phyloP scores from a whole-genome alignment of 2,329 filamentous ascomycete species.

The Grosmannia serpens region DNA sequence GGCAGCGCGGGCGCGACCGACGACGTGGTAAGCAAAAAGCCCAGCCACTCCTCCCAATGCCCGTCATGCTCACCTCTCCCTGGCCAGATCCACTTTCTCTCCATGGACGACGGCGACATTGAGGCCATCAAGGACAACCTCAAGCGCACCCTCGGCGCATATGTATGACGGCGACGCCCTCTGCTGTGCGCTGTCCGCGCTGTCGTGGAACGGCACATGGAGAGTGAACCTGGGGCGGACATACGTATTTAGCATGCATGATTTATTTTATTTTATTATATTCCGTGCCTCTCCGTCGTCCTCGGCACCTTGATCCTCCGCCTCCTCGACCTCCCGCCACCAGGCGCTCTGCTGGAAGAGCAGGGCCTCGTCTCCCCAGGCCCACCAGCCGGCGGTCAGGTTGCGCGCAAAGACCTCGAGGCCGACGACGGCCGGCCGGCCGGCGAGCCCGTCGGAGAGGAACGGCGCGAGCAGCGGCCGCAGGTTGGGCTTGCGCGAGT shows the following conservation, averaged over 20 bases:
- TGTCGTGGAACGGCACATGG: background rate
- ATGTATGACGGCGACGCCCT: background rate
- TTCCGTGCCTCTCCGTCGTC: background rate
- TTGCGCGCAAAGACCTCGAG: slow-evolving; percentile 71
- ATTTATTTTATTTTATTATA: background rate
- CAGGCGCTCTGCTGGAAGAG: slow-evolving; percentile 46
- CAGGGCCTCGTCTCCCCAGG: slow-evolving; percentile 64
- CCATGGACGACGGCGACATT: slow-evolving; percentile 48
- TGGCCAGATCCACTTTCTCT: slow-evolving; percentile 52
- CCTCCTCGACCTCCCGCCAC: slow-evolving; percentile 4
- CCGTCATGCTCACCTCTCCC: background rate
- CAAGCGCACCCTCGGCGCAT: slow-evolving; percentile 33
- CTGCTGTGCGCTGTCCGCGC: too few species aligned
- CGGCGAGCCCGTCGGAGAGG: slow-evolving; percentile 14
- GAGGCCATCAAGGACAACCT: slow-evolving; percentile 48
- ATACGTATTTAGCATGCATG: background rate
- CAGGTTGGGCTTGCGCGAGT: slow-evolving; percentile 69
- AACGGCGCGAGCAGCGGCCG: slow-evolving; percentile 41
- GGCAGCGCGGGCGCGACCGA: slow-evolving; percentile 51
- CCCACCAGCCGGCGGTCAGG: slow-evolving; percentile 65
- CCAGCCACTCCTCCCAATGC: background rate
- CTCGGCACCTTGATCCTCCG: background rate
- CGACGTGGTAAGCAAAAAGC: slow-evolving; percentile 48
- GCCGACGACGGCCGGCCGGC: slow-evolving; percentile 32
- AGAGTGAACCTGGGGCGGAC: background rate